Base-by-base conservation (phyloP, 2,329 filamentous ascomycete species). In the Berkeleyomyces rouxiae region DNA sequence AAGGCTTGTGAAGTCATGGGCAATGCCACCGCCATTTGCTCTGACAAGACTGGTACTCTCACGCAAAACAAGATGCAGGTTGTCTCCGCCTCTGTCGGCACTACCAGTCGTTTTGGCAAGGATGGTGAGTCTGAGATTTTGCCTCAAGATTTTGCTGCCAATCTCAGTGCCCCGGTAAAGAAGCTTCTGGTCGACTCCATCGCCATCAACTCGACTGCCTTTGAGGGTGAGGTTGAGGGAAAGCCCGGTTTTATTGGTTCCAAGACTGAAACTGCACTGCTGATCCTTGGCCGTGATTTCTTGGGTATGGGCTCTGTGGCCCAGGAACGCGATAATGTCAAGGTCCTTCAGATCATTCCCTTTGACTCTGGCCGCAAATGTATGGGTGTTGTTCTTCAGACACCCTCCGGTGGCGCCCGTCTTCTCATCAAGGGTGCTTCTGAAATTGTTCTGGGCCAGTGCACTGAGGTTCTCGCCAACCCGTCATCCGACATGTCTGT, bases 1-100 rank as follows among this genome's bases (percentile, higher is more conserved):
- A 86, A 87, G 69, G 85, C 87, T 31, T 90, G 87, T 68, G 87
- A 90, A 71, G 88, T 88, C 55, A 90, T 90, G 86, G 87, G 87
- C 61, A 90, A 88, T 69, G 86, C 86, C 5, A 87, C 85, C 0
- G 83, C 81, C 0, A 85, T 86, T 59, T 86, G 83, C 72, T 85
- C 82, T 0, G 83, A 86, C 73, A 86, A 86, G 72, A 86, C 83
- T 0, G 83, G 83, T 57, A 86, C 83, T 4, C 72, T 86, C 59
- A 86, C 83, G 0, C 82, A 85, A 69, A 85, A 85, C 70, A 84
- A 84, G 71, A 86, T 86, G 83, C 82, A 81, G 64, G 80, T 86
- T 11, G 82, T 86, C 40, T 77, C 82, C 3, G 82, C 79, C 59
- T 81, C 79, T 0, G 71, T 85, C 55, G 82, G 82, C 51, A 79